Percentiles rank a stretch among this genome's conserved stretches.
phyloP scores from a whole-genome alignment of 805 yeast genomes.

The Wickerhamiella parazyma region DNA sequence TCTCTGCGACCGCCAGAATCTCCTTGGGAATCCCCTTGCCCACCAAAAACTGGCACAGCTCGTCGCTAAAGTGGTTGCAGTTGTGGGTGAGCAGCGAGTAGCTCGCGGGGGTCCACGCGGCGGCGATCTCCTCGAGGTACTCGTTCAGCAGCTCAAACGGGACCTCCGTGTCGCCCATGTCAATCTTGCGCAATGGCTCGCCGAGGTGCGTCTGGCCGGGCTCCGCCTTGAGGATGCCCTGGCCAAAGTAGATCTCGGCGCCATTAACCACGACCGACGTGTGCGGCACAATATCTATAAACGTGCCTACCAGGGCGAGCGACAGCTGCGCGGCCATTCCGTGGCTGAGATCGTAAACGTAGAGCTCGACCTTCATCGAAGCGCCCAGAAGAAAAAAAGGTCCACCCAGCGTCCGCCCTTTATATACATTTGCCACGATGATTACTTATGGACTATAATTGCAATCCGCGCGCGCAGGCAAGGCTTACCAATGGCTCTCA shows the following conservation, averaged over 20 bases:
- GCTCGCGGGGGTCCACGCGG: constrained; percentile 33
- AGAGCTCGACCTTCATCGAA: constrained; percentile 34
- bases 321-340: constrained; percentile 38
- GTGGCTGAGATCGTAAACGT: constrained; percentile 49
- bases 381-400: no score
- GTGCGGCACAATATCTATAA: constrained; percentile 53
- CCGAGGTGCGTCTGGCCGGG: constrained; percentile 53
- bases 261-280: constrained; percentile 41
- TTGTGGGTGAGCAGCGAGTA: constrained; percentile 51
- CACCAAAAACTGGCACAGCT: constrained; percentile 41
- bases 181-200: constrained; percentile 37
- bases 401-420: no score
- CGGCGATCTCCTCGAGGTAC: constrained; percentile 36
- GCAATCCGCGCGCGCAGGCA: no score
- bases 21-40: constrained; percentile 42
- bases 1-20: constrained; percentile 39
- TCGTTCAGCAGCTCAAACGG: constrained; percentile 41
- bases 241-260: constrained; percentile 48
- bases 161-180: constrained; percentile 40
- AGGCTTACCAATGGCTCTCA: constrained; percentile 37
- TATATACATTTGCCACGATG: no score
- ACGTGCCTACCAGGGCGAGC: constrained; percentile 36
- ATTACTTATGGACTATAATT: no score
- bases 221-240: constrained; percentile 36
- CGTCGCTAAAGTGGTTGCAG: constrained; percentile 56